A percentile compares a stretch with the other conserved stretches of the same genome.
Conservation (phyloP, 106 monocot species). For the Dioscorea dumetorum region DNA sequence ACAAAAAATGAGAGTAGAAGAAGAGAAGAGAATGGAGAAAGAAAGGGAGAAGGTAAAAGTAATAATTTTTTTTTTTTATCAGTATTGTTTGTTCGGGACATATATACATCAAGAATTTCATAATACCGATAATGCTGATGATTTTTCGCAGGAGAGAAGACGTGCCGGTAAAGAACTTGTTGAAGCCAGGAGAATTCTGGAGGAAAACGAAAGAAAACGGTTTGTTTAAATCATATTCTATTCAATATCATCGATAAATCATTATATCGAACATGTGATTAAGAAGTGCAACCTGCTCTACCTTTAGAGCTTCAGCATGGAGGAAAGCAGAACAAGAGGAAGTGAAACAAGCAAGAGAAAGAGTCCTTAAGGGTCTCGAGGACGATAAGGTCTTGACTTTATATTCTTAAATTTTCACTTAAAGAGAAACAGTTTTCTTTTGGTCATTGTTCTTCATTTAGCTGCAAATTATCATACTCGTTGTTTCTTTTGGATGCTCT, state of each 20-base stretch:
- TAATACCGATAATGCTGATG: too few species aligned
- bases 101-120: too few species aligned
- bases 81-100: not conserved
- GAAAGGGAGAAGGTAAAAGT: slow-evolving; percentile 86
- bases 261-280: not conserved
- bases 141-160: slow-evolving; percentile 69
- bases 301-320: slow-evolving; percentile 59
- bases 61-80: not conserved
- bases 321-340: slow-evolving; percentile 91
- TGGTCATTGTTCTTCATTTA: too few species aligned
- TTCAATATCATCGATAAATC: not conserved
- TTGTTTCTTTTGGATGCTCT: too few species aligned
- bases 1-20: slow-evolving; percentile 95
- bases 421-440: too few species aligned
- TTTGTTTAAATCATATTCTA: slow-evolving; percentile 3
- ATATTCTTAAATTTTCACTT: not conserved
- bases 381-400: slow-evolving; percentile 78
- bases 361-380: slow-evolving; percentile 75
- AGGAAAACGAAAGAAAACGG: slow-evolving; percentile 97
- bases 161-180: slow-evolving; percentile 89
- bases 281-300: not conserved
- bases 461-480: not conserved
- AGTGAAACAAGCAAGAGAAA: slow-evolving; percentile 97
- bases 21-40: slow-evolving; percentile 87
- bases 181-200: slow-evolving; percentile 91